A percentile compares a stretch with the other conserved stretches of the same genome.
phyloP scores from a whole-genome alignment of 192 early-diverging fungal genomes.

The Coemansia furcata region DNA sequence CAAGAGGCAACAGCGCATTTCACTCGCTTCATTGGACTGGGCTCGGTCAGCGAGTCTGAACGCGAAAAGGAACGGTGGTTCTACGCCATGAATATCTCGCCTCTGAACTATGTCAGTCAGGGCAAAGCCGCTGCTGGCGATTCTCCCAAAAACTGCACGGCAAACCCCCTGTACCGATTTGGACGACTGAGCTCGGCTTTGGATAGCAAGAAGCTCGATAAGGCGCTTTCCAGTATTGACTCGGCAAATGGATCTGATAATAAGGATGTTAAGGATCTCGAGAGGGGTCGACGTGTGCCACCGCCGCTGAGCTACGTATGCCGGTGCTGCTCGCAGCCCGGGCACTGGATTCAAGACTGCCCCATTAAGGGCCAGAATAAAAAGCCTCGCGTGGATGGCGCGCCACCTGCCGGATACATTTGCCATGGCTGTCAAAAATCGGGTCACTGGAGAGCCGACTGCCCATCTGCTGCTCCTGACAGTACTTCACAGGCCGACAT shows the following conservation, averaged over 20 bases:
- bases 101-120: slow-evolving; percentile 54
- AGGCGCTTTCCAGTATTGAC: slow-evolving; percentile 34
- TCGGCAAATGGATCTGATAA: slow-evolving; percentile 55
- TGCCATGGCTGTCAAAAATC: slow-evolving; percentile 54
- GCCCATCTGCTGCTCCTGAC: slow-evolving; percentile 30
- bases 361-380: slow-evolving; percentile 50
- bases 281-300: slow-evolving; percentile 5
- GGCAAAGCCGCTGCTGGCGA: slow-evolving; percentile 17
- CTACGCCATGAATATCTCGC: slow-evolving; percentile 84
- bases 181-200: slow-evolving; percentile 10
- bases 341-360: slow-evolving; percentile 67
- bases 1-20: slow-evolving; percentile 18
- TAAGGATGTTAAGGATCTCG: slow-evolving; percentile 32
- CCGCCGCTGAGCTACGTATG: slow-evolving; percentile 62
- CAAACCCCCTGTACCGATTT: slow-evolving; percentile 50
- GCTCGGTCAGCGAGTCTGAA: slow-evolving; percentile 58
- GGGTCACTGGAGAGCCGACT: slow-evolving; percentile 56
- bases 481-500: background rate
- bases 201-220: slow-evolving; percentile 12
- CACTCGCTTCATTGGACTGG: slow-evolving; percentile 85
- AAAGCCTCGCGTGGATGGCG: slow-evolving; percentile 18
- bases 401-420: slow-evolving; percentile 48
- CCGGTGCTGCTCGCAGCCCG: slow-evolving; percentile 60
- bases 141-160: slow-evolving; percentile 57
- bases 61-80: slow-evolving; percentile 80